Base-by-base conservation (phyloP, 371 early-diverging fungal genomes). In the Mortierella sp. region DNA sequence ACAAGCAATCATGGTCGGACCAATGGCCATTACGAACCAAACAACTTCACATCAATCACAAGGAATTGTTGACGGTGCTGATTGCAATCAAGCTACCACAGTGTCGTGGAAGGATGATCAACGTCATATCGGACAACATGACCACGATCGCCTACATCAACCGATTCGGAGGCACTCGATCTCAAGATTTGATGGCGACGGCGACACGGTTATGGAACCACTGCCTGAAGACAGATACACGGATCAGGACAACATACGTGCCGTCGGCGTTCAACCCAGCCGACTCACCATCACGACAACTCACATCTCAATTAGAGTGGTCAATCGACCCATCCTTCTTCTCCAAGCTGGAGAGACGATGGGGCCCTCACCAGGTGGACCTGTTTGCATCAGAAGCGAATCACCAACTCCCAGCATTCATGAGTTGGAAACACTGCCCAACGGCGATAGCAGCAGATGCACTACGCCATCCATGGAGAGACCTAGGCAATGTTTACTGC, bases 61-160 rank as follows among this genome's bases (percentile, higher is more conserved):
- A 66, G 15, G 61, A 37, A 23, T 12, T 67, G 0, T 29, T 35
- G n/a, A 51, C 43, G 19, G 57, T 54, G 3, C 40, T 35, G 19
- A 31, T 31, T 8, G 61, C 51, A 37, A 37, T 42, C 29, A 61
- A 34, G 2, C 61, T 42, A 13, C 56, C 26, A 19, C 31, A 29
- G n/a, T 32, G 22, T 19, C 56, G 56, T 15, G 57, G 57, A 22
- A 57, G 45, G 26, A 28, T 43, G 35, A 12, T 64, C 19, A 57
- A 43, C 57, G 45, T 66, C 23, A 3, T 45, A 13, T 42, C 37
- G 45, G 66, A 56, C 76, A 83, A 83, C 55, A 59, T 19, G 62
- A 26, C 53, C 6, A 53, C 75, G 6, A 28, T 72, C 2, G 58
- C 76, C 5, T 75, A 75, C 54, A 28, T 78, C 66, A 61, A 57